Base-by-base conservation (phyloP, 371 early-diverging fungal genomes). In the Syncephalastrum contaminatum region DNA sequence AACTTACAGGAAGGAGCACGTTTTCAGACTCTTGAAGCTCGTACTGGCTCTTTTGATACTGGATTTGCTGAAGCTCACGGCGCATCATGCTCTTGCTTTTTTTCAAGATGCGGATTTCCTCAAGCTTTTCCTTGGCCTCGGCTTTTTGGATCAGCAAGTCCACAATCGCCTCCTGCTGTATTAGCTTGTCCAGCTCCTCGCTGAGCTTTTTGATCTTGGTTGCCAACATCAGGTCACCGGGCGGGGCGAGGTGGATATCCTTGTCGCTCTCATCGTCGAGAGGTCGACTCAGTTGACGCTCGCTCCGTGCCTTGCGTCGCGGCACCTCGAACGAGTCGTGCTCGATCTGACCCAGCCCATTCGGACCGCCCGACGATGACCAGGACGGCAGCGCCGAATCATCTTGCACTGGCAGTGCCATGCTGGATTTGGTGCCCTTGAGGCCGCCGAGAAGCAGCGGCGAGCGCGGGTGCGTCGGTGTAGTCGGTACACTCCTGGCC, bases 91-190 rank as follows among this genome's bases (percentile, higher is more conserved):
- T 71, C 48, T 82, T 84, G 15, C 83, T 82, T 45, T 84, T 85
- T 24, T 77, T 77, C 50, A 87, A 50, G 44, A 90, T 84, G 22
- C 88, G 74, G 16, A 50, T 50, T 56, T 87, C 86, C 59, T 74
- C 64, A 0, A 78, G 66, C 36, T 72, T 72, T 1, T 60, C 48
- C 56, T 80, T 80, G 0, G 61, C 48, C 59, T 81, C 81, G 2
- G 88, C 86, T 60, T 85, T 84, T 18, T 67, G 59, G 49, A 88
- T 83, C 62, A 88, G 48, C 15, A 81, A 77, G 53, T 83, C 80
- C 12, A 88, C 85, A 54, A 89, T 85, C 0, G 82, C 81, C 58
- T 85, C 80, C 56, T 90, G 86, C 44, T 86, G 87, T n/a, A 59
- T 71, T 21, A 82, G 64, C n/a, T 69, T 75, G 14, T 84, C 83